phyloP scores from a whole-genome alignment of 2,329 filamentous ascomycete genomes.

The Pleoardoris graminearum region DNA sequence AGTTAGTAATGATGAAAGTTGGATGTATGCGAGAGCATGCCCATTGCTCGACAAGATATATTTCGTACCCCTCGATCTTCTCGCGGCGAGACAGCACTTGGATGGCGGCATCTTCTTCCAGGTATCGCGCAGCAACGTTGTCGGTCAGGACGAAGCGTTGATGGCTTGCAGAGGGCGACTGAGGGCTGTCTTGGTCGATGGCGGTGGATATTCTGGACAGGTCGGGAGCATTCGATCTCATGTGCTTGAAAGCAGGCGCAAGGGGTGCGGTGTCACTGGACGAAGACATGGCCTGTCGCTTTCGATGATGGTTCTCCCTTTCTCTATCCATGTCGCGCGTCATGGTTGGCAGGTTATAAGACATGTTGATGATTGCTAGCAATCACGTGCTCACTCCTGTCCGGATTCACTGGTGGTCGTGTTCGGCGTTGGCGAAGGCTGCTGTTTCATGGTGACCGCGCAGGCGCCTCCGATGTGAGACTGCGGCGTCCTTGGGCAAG shows the following conservation, averaged over 20 bases:
- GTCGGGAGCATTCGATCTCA: conserved; percentile 16
- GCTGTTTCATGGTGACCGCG: conserved; percentile 18
- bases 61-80: conserved; percentile 79
- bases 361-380: conserved; percentile 19
- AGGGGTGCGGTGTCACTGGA: conserved; percentile 15
- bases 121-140: conserved; percentile 67
- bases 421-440: not conserved
- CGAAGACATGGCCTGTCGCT: conserved; percentile 25
- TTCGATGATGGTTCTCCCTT: conserved; percentile 35
- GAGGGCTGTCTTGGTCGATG: conserved; percentile 12
- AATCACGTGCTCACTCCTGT: not conserved
- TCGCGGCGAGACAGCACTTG: conserved; percentile 72
- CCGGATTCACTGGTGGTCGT: not conserved
- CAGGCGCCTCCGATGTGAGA: conserved; percentile 10
- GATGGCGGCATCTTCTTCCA: conserved; percentile 82
- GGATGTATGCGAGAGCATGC: conserved; percentile 88
- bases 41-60: conserved; percentile 97
- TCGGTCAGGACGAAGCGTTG: conserved; percentile 68
- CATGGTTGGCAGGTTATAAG: conserved; percentile 21
- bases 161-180: conserved; percentile 44
- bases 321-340: conserved; percentile 16
- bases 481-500: conserved; percentile 22
- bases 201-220: conserved; percentile 13
- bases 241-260: conserved; percentile 7
- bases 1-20: conserved; percentile 89